Percentiles rank a stretch among this genome's conserved stretches.
Evolutionary conservation across 805 yeast species (phyloP).

Genomic region (Candida boidinii): DNA sequence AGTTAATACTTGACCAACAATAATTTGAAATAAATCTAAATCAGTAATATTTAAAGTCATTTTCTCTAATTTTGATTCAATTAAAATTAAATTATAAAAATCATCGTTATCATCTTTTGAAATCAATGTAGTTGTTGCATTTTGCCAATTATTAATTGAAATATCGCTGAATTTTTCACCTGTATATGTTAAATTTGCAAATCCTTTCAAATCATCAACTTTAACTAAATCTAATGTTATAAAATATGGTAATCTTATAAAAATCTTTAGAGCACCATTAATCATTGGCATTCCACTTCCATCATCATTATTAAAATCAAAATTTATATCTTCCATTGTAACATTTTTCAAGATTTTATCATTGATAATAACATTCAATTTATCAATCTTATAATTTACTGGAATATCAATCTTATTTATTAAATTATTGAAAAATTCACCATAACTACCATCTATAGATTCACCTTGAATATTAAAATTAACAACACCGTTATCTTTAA

Average conservation of each 20-base stretch:
- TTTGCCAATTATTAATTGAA: constrained; percentile 35
- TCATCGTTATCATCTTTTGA: constrained; percentile 11
- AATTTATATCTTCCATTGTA: constrained; percentile 26
- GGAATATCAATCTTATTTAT: constrained; percentile 11
- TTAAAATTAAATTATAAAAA: constrained; percentile 19
- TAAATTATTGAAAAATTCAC: constrained; percentile 5
- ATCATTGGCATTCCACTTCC: constrained; percentile 24
- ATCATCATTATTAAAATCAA: constrained; percentile 26
- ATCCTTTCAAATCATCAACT: constrained; percentile 32
- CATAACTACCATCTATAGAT: constrained; percentile 1
- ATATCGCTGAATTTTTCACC: constrained; percentile 34
- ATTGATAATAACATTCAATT: constrained; percentile 8
- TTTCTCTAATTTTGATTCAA: constrained; percentile 31
- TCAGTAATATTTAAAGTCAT: constrained; percentile 35
- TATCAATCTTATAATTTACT: constrained; percentile 8
- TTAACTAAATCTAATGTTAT: constrained; percentile 11
- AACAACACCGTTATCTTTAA: constrained; percentile 5
- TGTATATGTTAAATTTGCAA: constrained; percentile 30
- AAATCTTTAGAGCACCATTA: constrained; percentile 29
- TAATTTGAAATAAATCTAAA: constrained; percentile 29
- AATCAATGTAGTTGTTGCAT: constrained; percentile 28
- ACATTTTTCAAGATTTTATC: constrained; percentile 24
- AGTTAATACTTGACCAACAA: constrained; percentile 32
- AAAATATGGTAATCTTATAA: constrained; percentile 22
- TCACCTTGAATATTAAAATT: constrained; percentile 7